These are phyloP conservation scores for Phycomyces nitens DNA, from an alignment of 192 early-diverging fungal genomes.

Conservation along the genomic window DNA sequence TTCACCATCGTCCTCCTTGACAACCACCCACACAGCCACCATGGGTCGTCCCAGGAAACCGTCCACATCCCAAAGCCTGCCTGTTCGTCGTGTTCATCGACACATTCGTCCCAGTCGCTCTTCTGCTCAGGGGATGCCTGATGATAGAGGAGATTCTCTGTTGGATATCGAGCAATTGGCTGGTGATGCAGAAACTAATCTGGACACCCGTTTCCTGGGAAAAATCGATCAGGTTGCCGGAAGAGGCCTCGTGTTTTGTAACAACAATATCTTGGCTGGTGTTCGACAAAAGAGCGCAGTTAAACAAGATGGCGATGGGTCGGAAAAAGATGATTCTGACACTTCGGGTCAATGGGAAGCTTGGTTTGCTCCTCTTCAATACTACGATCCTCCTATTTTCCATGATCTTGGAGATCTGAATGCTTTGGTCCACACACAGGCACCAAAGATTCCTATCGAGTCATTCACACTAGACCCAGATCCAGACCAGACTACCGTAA, in stretches of 20 bases:
- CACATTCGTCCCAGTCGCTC: neutral
- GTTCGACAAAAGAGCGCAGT: slow-evolving; percentile 9
- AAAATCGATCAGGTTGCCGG: slow-evolving; percentile 21
- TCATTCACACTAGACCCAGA: slow-evolving; percentile 9
- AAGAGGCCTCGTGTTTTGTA: slow-evolving; percentile 17
- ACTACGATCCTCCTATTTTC: slow-evolving; percentile 15
- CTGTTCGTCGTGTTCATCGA: neutral
- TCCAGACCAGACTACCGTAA: neutral
- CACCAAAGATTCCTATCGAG: slow-evolving; percentile 6
- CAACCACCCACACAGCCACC: neutral
- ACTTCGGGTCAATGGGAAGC: slow-evolving; percentile 17
- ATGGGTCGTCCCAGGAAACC: neutral
- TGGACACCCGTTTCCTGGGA: slow-evolving; percentile 24
- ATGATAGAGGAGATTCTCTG: neutral
- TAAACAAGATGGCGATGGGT: neutral
- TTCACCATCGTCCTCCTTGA: neutral
- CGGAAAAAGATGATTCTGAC: too few species aligned
- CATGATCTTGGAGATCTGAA: neutral
- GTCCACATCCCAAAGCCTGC: neutral
- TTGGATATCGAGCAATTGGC: slow-evolving; percentile 36
- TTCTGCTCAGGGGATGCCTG: neutral
- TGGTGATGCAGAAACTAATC: slow-evolving; percentile 10
- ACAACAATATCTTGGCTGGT: slow-evolving; percentile 31
- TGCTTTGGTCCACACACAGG: too few species aligned
- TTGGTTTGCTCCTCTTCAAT: slow-evolving; percentile 28